These are phyloP conservation scores for Russula foetens DNA, from an alignment of 768 basidiomycete genomes.

Conservation along the genomic window DNA sequence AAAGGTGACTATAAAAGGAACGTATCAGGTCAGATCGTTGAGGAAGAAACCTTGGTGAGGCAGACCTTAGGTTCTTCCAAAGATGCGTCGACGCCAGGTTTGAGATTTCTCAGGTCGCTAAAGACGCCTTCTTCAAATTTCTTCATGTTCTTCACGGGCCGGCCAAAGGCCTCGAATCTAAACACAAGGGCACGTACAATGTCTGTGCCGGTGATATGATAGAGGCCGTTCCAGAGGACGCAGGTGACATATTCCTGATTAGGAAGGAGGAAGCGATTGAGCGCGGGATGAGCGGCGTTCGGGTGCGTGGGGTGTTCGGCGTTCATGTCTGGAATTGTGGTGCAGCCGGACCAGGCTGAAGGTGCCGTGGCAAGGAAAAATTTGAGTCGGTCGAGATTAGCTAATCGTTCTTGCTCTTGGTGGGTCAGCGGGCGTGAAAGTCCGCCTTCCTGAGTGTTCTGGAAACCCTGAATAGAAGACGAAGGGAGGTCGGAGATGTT, in stretches of 20 bases:
- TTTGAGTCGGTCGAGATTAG: constrained; percentile 77
- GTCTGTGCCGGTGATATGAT: constrained; percentile 95
- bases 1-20: constrained; percentile 71
- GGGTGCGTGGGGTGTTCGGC: constrained; percentile 29
- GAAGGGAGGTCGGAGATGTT: constrained; percentile 12
- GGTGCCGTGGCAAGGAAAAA: constrained; percentile 85
- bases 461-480: constrained; percentile 17
- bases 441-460: constrained; percentile 13
- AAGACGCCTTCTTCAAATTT: constrained; percentile 98
- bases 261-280: constrained; percentile 84
- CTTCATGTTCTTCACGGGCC: constrained; percentile 88
- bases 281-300: constrained; percentile 58
- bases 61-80: constrained; percentile 91
- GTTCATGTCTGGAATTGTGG: constrained; percentile 23
- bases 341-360: constrained; percentile 51
- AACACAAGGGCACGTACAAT: constrained; percentile 94
- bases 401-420: constrained; percentile 60
- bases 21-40: constrained; percentile 12
- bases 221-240: constrained; percentile 85
- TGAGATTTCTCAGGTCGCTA: constrained; percentile 85
- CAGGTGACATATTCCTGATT: constrained; percentile 85
- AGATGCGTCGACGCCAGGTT: constrained; percentile 87
- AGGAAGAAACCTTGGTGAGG: background rate
- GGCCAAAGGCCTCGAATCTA: constrained; percentile 85
- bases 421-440: constrained; percentile 52